Evolutionary conservation across 148 eudicot species (phyloP), one percentile per base, ranked within the genome.

Genomic region (Mesembryanthemum crystallinum): DNA sequence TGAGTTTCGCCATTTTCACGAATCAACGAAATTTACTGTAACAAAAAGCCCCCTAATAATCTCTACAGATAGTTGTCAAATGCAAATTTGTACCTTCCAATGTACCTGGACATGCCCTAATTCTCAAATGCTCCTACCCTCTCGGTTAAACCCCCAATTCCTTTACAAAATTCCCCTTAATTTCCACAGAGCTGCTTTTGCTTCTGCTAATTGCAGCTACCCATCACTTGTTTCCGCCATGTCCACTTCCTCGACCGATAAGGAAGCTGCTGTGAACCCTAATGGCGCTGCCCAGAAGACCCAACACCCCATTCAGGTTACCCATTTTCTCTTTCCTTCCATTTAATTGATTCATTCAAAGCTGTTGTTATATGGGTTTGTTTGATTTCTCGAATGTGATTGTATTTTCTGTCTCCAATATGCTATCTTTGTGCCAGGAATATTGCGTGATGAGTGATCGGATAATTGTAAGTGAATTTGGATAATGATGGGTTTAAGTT

Each of bases 241-340:
- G 77, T 80, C 84, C 25, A 85, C 80, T 51, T 42, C 73, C 64
- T 59, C 82, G 7, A 47, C 74, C 70, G 75, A 54, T 49, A 79
- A 64, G 66, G 78, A 52, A 18, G 69, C 75, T 70, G 33, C 78
- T 75, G 59, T 64, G 77, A 77, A 59, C 68, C 45, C 71, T 54
- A 65, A 78, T 66, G 80, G 51, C 13, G 11, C 57, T 66, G 20
- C 76, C 75, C 77, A 75, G 39, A 81, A 71, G 42, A 76, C 76
- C 73, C 83, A 64, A 27, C 75, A 49, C 27, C 86, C 88, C n/a
- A 66, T 80, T 30, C 88, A 85, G 86, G 88, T 85, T 8, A 8
- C 33, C 10, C 32, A 4, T 9, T n/a, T 32, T 17, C 15, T 27
- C 61, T 3, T 58, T 58, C 28, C 9, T 57, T 72, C 39, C 24